phyloP scores from a whole-genome alignment of 305 asterid genomes.

The Striga hermonthica region DNA sequence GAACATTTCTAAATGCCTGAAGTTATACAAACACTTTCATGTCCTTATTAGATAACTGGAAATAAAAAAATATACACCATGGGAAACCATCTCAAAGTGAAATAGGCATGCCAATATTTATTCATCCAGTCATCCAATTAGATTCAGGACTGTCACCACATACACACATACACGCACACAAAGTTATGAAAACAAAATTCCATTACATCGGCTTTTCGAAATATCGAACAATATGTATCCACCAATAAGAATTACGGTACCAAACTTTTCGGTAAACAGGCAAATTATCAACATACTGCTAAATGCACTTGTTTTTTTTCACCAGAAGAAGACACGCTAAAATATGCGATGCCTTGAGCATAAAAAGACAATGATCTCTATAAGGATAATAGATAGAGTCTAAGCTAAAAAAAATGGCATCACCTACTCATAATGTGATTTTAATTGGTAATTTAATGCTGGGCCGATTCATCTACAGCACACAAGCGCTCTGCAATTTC shows the following conservation, averaged over 20 bases:
- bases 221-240: conserved; percentile 20
- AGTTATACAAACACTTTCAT: too few species aligned
- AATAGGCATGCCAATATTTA: too few species aligned
- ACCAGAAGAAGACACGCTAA: too few species aligned
- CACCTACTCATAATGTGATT: conserved; percentile 25
- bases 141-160: background rate
- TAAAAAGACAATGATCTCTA: too few species aligned
- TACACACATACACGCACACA: too few species aligned
- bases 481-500: conserved; percentile 62
- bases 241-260: conserved; percentile 28
- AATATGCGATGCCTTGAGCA: background rate
- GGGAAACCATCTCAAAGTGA: too few species aligned
- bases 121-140: background rate
- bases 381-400: conserved; percentile 23
- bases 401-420: conserved; percentile 28
- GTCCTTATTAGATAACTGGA: too few species aligned
- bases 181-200: background rate
- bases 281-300: too few species aligned
- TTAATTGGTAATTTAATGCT: conserved; percentile 9
- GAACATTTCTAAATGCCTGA: too few species aligned
- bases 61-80: too few species aligned
- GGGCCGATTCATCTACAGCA: conserved; percentile 37
- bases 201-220: background rate
- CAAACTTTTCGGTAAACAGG: background rate
- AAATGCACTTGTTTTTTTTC: too few species aligned